These are phyloP conservation scores for Akanthomyces dipterigenus DNA, from an alignment of 2,329 filamentous ascomycete species.

Conservation along the genomic window DNA sequence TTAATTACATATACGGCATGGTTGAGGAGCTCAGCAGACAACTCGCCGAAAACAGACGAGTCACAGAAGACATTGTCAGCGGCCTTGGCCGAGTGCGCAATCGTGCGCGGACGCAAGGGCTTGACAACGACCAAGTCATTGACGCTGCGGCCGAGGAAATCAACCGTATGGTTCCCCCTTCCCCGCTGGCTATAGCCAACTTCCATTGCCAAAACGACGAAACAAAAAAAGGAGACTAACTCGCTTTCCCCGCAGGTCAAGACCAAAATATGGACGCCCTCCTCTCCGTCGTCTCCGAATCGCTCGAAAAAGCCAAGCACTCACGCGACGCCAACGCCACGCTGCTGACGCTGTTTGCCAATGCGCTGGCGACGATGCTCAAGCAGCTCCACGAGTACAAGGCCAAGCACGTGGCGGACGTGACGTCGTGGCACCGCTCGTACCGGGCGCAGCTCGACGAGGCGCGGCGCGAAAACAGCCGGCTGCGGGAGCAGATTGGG, in stretches of 20 bases:
- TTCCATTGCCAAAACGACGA: not conserved
- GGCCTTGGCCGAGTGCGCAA: slow-evolving; percentile 55
- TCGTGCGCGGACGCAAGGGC: slow-evolving; percentile 43
- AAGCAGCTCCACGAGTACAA: slow-evolving; percentile 62
- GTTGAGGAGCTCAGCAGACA: slow-evolving; percentile 60
- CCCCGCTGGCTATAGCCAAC: not conserved
- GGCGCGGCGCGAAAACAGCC: slow-evolving; percentile 56
- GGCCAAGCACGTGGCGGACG: slow-evolving; percentile 53
- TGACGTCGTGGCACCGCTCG: slow-evolving; percentile 57
- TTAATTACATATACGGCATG: slow-evolving; percentile 62
- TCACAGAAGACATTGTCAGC: slow-evolving; percentile 58
- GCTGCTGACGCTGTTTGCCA: slow-evolving; percentile 52
- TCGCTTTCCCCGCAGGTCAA: slow-evolving; percentile 36
- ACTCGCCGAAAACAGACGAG: slow-evolving; percentile 53
- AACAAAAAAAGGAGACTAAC: not conserved
- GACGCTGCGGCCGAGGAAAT: slow-evolving; percentile 49
- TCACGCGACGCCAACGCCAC: slow-evolving; percentile 54
- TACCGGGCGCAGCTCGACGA: slow-evolving; percentile 59
- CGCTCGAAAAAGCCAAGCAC: slow-evolving; percentile 54
- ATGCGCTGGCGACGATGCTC: slow-evolving; percentile 50
- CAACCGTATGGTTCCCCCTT: slow-evolving; percentile 36
- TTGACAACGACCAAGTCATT: slow-evolving; percentile 54
- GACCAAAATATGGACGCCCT: slow-evolving; percentile 54
- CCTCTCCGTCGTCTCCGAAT: slow-evolving; percentile 54
- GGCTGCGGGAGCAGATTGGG: slow-evolving; percentile 59